Base-by-base conservation (phyloP, 2,329 filamentous ascomycete genomes). In the Hawksworthiomyces lignivorus region DNA sequence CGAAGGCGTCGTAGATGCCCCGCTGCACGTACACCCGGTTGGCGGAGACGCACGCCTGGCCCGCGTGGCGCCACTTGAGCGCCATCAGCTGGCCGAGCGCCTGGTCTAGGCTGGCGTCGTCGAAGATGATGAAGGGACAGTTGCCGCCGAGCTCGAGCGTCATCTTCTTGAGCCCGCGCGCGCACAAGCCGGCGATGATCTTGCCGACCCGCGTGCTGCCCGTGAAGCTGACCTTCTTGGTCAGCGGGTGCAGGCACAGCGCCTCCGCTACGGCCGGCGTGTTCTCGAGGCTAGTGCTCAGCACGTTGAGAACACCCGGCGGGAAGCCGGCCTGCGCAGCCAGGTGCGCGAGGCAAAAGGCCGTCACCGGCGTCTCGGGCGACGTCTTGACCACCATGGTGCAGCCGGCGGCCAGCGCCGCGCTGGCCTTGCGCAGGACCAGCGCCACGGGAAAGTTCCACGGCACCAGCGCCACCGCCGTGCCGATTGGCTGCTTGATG, bases 381-480 rank as follows among this genome's bases (percentile, higher is more conserved):
- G 77, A 81, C 3, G 82, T 80, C 62, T 87, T 87, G 14, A 77
- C 69, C 14, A 89, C 69, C 77, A 89, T 85, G 2, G 82, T 80
- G 55, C 82, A 86, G 1, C 82, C 82, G 4, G 82, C 82, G 2
- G 82, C 82, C 29, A 86, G 61, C 1, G 82, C 82, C 7, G 81
- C 78, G 36, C 75, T 70, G 3, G 73, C 80, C 56, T 86, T 87
- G 22, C 82, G 59, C 24, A 26, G 3, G 8, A 84, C 70, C 78
- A 85, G 64, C 59, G 77, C 78, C 39, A 82, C 68, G 1, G 80
- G 80, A 50, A 83, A 84, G 52, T 86, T 83, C 81, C 82, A 85
- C 4, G 82, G 82, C 1, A 84, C 80, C 12, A 86, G 62, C 0
- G 80, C 82, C 0, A 72, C 80, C 0, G 75, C 70, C 14, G 84